Base-by-base conservation (phyloP, 768 basidiomycete species). In the Boletus pseudopeckii region DNA sequence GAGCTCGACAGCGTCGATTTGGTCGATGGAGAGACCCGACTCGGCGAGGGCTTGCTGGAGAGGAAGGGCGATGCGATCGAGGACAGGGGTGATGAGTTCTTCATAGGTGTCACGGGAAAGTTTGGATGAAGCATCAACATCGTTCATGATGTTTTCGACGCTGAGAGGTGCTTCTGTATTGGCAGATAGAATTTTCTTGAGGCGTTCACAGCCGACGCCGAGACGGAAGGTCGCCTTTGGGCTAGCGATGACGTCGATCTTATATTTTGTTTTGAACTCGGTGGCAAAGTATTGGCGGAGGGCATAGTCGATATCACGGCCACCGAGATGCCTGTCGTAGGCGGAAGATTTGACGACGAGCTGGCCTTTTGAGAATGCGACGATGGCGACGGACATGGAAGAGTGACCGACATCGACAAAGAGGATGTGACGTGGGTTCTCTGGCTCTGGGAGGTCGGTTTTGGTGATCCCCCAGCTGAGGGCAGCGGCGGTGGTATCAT, bases 401-500 rank as follows among this genome's bases (percentile, higher is more conserved):
- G 92, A 91, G 78, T 98, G 97, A 46, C 97, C 97, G 54, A 95
- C 83, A 64, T 99, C 97, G 64, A 98, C 84, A 66, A 99, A 98
- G 58, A 88, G 89, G 71, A 99, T 86, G 70, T 97, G 81, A 33
- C 87, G 82, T 0, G 95, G 88, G 59, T 75, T 77, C 57, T 95
- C 93, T 33, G 84, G 70, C 14, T 88, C 85, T 20, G 97, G 97
- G 41, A 99, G 85, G 71, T 99, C 97, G 26, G 89, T 84, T 75
- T 99, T 99, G 60, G 96, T 99, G 80, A 98, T 98, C 61, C 97
- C 97, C 75, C 96, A 99, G 48, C 92, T 93, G 70, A 99, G 88
- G 38, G 97, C 97, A 53, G 88, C 82, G 49, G 96, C 97, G 57
- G 96, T 98, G 52, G 88, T 86, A 71, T 98, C 97, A 77, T 98